Percentiles rank a stretch among this genome's conserved stretches.
phyloP scores from a whole-genome alignment of 2,329 filamentous ascomycete species.

The Clarireedia hainanense region DNA sequence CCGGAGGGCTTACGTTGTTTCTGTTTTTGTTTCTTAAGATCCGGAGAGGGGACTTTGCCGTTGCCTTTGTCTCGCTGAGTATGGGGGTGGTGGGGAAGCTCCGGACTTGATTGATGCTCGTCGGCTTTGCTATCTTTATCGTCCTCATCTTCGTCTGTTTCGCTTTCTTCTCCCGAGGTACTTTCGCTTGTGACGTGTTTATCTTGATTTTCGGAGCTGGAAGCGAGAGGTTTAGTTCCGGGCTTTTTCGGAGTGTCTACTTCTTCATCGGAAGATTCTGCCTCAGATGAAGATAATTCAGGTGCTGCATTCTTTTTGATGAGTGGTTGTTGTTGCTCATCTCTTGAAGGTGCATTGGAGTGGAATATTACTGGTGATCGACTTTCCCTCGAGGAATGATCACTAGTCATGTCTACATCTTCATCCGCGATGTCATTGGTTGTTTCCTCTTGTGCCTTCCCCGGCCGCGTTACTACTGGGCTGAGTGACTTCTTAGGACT shows the following conservation, averaged over 20 bases:
- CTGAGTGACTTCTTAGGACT: neutral
- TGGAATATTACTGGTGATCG: constrained; percentile 25
- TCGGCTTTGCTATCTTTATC: constrained; percentile 4
- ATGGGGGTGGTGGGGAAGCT: constrained; percentile 5
- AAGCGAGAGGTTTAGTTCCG: neutral
- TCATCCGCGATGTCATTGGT: constrained; percentile 3
- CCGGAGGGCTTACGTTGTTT: constrained; percentile 17
- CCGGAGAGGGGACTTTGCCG: constrained; percentile 2
- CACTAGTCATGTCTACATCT: constrained; percentile 14
- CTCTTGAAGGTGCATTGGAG: constrained; percentile 2
- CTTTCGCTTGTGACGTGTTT: neutral
- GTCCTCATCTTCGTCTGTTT: constrained; percentile 7
- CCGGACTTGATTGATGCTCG: constrained; percentile 3
- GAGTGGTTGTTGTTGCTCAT: neutral
- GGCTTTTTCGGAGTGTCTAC: constrained; percentile 2
- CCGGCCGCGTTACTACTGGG: neutral
- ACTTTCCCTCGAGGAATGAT: constrained; percentile 21
- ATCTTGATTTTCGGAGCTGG: neutral
- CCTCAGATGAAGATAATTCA: neutral
- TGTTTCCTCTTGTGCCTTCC: neutral
- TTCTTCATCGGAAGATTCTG: constrained; percentile 4
- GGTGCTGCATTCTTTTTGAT: neutral
- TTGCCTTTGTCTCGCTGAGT: neutral
- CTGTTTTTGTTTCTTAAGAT: constrained; percentile 8
- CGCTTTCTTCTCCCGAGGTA: too few relatives aligned